Conservation (phyloP, 768 basidiomycete species). For the Kwoniella sp. region DNA sequence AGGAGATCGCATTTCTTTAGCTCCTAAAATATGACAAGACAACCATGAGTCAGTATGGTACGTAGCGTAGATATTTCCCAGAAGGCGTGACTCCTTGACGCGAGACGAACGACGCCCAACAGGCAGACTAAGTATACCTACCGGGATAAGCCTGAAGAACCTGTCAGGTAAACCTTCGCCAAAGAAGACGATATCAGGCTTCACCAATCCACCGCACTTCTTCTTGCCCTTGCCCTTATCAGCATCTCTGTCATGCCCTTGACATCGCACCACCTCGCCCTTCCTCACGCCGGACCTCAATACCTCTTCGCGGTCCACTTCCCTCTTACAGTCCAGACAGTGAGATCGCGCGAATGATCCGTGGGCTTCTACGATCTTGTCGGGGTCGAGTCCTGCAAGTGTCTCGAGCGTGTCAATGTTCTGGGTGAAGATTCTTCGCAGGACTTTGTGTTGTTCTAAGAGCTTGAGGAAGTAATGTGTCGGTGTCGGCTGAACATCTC, state of each 20-base stretch:
- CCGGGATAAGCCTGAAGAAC: slow-evolving; percentile 66
- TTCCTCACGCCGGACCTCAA: slow-evolving; percentile 66
- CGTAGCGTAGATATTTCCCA: neutral
- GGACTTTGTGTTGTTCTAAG: slow-evolving; percentile 68
- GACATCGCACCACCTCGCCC: slow-evolving; percentile 72
- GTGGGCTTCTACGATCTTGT: slow-evolving; percentile 88
- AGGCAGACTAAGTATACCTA: slow-evolving; percentile 26
- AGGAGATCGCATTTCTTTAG: slow-evolving; percentile 77
- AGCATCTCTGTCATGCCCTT: slow-evolving; percentile 27
- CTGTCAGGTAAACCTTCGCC: slow-evolving; percentile 69
- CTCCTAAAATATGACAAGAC: slow-evolving; percentile 34
- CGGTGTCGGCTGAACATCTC: slow-evolving; percentile 76
- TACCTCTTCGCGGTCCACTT: slow-evolving; percentile 67
- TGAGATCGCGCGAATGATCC: slow-evolving; percentile 87
- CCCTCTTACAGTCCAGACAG: slow-evolving; percentile 72
- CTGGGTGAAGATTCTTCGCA: slow-evolving; percentile 61
- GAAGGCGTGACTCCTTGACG: neutral
- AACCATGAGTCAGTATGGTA: neutral
- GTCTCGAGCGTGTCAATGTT: slow-evolving; percentile 83
- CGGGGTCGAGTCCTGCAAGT: slow-evolving; percentile 71
- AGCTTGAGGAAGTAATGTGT: slow-evolving; percentile 89
- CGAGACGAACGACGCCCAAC: no score
- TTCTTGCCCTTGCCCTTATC: slow-evolving; percentile 10
- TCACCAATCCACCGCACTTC: slow-evolving; percentile 71
- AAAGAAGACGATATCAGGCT: slow-evolving; percentile 95